Evolutionary conservation across 1,139 yeast genomes (phyloP).

Genomic region (Kodamaea plutei): DNA sequence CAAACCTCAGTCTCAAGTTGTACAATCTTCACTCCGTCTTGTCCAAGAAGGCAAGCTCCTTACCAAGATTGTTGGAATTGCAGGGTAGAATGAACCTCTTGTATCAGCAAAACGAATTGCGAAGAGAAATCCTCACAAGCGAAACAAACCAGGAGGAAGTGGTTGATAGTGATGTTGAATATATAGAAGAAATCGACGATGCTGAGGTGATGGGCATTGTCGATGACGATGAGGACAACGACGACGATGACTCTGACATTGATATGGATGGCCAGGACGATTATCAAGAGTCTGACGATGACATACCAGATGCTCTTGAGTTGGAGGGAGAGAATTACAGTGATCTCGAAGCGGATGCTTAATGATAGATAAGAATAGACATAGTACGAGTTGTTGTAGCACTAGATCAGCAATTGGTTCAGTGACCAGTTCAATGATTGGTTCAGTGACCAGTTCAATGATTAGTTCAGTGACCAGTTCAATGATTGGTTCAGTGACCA

Average conservation of each 20-base stretch:
- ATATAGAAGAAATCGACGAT: conserved; percentile 41
- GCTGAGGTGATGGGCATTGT: conserved; percentile 26
- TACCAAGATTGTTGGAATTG: conserved; percentile 75
- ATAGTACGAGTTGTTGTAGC: too few species aligned
- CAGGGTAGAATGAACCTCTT: conserved; percentile 78
- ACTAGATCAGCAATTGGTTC: too few species aligned
- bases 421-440: too few species aligned
- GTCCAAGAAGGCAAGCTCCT: conserved; percentile 65
- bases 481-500: too few species aligned
- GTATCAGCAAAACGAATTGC: conserved; percentile 64
- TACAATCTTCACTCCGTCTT: conserved; percentile 77
- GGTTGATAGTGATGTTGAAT: conserved; percentile 35
- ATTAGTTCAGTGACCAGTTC: too few species aligned
- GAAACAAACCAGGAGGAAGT: conserved; percentile 24
- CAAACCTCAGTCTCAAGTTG: conserved; percentile 63
- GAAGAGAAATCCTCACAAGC: conserved; percentile 46
- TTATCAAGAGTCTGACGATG: conserved; percentile 16
- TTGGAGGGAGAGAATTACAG: conserved; percentile 27
- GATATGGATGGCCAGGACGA: conserved; percentile 18
- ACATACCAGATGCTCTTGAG: conserved; percentile 18
- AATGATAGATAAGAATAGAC: too few species aligned
- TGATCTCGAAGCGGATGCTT: conserved; percentile 26
- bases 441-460: too few species aligned
- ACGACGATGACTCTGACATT: conserved; percentile 16
- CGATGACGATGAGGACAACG: conserved; percentile 18